Conservation (phyloP, 805 yeast species). For the Lipomyces kockii region DNA sequence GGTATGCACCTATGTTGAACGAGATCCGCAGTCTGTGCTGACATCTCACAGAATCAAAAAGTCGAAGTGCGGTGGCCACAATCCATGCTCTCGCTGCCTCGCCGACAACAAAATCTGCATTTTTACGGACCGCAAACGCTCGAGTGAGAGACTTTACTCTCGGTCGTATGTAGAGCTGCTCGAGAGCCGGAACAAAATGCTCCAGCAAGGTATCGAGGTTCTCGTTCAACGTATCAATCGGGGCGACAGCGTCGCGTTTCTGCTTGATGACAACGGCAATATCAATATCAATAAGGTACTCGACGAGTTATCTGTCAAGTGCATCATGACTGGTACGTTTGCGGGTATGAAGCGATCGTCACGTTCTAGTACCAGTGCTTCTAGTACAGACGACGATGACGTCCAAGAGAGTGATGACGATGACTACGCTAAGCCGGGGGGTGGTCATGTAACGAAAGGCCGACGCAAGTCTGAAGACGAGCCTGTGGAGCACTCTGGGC, state of each 20-base stretch:
- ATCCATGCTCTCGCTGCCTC: constrained; percentile 56
- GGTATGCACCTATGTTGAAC: constrained; percentile 33
- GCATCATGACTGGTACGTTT: constrained; percentile 1
- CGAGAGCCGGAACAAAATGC: constrained; percentile 59
- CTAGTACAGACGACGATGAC: too few species aligned
- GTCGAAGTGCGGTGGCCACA: constrained; percentile 50
- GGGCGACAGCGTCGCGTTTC: constrained; percentile 13
- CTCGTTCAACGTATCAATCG: constrained; percentile 18
- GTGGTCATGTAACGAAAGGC: too few species aligned
- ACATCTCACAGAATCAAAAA: constrained; percentile 8
- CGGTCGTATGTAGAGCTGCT: constrained; percentile 59
- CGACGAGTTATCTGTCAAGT: neutral
- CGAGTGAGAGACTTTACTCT: constrained; percentile 60
- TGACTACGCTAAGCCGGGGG: too few species aligned
- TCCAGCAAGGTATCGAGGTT: constrained; percentile 41
- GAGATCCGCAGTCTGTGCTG: neutral
- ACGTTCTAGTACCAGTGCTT: too few species aligned
- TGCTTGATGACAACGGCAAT: constrained; percentile 10
- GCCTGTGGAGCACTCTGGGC: too few species aligned
- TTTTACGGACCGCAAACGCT: constrained; percentile 56
- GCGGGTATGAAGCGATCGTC: too few species aligned
- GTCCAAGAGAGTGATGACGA: too few species aligned
- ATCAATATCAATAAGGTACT: constrained; percentile 11
- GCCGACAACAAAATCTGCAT: constrained; percentile 61
- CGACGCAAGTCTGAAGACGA: too few species aligned